Base-by-base conservation (phyloP, 164 flowering plant genomes). In the Berberis vulgaris region DNA sequence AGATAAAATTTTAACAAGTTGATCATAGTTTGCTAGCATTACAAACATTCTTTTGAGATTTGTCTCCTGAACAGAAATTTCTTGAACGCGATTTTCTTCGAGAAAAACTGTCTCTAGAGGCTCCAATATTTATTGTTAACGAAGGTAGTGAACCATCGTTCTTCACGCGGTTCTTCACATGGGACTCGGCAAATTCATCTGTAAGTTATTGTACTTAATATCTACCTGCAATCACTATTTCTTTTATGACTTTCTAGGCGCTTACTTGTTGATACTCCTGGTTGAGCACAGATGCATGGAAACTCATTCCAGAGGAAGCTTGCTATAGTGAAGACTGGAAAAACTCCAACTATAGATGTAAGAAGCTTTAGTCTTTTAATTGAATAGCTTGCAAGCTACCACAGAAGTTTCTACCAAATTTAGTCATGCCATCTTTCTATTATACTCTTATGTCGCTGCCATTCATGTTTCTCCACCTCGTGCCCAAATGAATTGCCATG, bases 111-210 rank as follows among this genome's bases (percentile, higher is more conserved):
- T 86, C 96, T 56, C 75, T n/a, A 55, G 86, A 84, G 71, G 78
- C 91, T 73, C 96, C 97, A 65, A 70, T 95, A 26, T 95, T 81
- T 73, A 50, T 87, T 65, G 77, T 86, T 60, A 82, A 66, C 72
- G 99, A 95, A 80, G 96, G 99, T 56, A 87, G 72, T 71, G 97
- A 94, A 61, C 96, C 99, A 38, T 76, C 86, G 13, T 89, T 91
- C 73, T 91, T 94, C 73, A 89, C 96, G 54, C 93, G 94, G 62
- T 94, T 91, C 79, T 94, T 94, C 75, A 67, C 84, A 13, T 94
- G 99, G 97, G 96, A 94, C 79, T 89, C 91, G 46, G 81, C 91
- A 62, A 94, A 94, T 76, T 84, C 90, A 65, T 64, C 79, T 3
- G 99, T 91, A 80, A 87, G 95, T 80, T n/a, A 59, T 3, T 55